Percentiles rank a stretch among this genome's conserved stretches.
phyloP scores from a whole-genome alignment of 2,329 filamentous ascomycete genomes.

The Septoria petroselini region DNA sequence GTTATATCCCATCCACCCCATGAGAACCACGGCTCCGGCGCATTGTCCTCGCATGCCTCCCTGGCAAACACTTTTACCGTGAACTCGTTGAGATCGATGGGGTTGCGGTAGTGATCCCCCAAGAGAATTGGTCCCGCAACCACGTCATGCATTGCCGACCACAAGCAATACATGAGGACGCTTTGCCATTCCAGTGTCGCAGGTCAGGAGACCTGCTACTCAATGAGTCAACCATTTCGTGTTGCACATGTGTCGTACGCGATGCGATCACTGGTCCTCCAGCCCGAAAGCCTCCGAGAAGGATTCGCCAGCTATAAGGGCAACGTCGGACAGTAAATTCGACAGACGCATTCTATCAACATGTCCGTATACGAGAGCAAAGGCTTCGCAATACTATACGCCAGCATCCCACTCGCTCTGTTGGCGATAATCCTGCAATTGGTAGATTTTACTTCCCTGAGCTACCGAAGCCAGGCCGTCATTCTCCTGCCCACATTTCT shows the following conservation, averaged over 20 bases:
- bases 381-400: neutral
- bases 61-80: too few species aligned
- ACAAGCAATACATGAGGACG: too few species aligned
- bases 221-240: neutral
- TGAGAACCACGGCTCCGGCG: too few species aligned
- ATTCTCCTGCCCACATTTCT: neutral
- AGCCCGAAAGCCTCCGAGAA: neutral
- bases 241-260: neutral
- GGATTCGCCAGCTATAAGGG: neutral
- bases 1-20: too few species aligned
- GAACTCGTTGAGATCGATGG: too few species aligned
- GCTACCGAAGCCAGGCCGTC: neutral
- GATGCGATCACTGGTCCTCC: neutral
- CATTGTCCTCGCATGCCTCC: too few species aligned
- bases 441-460: neutral
- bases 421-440: constrained; percentile 2
- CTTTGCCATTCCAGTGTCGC: too few species aligned
- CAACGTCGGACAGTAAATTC: too few species aligned
- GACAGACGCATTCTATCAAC: neutral
- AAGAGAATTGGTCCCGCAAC: too few species aligned
- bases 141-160: too few species aligned
- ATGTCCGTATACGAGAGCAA: constrained; percentile 10
- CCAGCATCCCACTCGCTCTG: neutral
- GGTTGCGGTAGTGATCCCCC: too few species aligned
- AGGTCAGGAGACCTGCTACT: neutral